Evolutionary conservation across 306 rosid genomes (phyloP).

Genomic region (Casuarina equisetifolia): DNA sequence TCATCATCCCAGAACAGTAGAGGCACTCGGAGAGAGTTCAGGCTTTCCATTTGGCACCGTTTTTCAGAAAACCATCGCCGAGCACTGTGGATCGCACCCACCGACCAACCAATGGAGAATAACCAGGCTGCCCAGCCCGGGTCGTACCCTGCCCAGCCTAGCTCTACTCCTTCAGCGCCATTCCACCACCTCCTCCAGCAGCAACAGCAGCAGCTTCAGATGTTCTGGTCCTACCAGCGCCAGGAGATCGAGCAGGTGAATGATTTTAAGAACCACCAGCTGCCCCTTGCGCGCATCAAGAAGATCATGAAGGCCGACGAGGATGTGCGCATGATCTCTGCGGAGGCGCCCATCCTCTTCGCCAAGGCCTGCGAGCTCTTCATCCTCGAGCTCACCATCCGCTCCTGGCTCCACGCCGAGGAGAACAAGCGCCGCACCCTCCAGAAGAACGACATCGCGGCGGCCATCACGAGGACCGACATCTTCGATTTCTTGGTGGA

Average conservation of each 20-base stretch:
- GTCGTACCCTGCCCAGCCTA: conserved; percentile 48
- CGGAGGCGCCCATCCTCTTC: conserved; percentile 88
- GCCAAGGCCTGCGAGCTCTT: conserved; percentile 99
- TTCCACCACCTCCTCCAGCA: conserved; percentile 94
- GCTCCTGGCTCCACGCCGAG: conserved; percentile 99
- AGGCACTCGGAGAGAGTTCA: background rate
- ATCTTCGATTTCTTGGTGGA: conserved; percentile 88
- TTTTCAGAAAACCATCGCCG: background rate
- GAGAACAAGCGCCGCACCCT: conserved; percentile 92
- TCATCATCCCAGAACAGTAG: background rate
- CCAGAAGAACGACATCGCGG: conserved; percentile 96
- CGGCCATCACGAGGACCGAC: conserved; percentile 88
- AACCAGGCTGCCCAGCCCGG: conserved; percentile 47
- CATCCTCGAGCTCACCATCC: conserved; percentile 96
- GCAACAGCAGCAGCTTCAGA: conserved; percentile 93
- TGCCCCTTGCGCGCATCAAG: conserved; percentile 95
- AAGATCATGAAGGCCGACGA: conserved; percentile 99
- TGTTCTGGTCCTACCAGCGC: conserved; percentile 91
- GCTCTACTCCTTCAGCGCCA: conserved; percentile 41
- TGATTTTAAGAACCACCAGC: conserved; percentile 98
- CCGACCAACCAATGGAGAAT: conserved; percentile 39
- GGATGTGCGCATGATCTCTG: conserved; percentile 98
- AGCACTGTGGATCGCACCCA: conserved; percentile 4
- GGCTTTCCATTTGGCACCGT: background rate
- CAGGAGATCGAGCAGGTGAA: conserved; percentile 89